Conservation (phyloP, 2,329 filamentous ascomycete genomes). For the Paraconiothyrium brasiliense region DNA sequence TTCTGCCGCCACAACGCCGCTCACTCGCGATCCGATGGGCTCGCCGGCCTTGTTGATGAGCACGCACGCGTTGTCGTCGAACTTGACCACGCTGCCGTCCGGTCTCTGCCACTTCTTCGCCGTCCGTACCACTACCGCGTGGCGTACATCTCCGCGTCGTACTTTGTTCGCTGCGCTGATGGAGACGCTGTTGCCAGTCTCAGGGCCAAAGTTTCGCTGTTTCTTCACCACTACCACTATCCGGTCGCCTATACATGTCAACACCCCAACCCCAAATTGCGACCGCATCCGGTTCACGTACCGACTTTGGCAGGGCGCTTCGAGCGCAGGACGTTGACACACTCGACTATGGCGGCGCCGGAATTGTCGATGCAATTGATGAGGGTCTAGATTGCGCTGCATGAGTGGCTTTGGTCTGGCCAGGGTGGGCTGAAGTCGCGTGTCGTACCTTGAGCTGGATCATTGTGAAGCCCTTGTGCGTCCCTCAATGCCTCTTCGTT, state of each 20-base stretch:
- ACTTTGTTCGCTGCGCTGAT: constrained; percentile 87
- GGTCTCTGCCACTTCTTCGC: constrained; percentile 84
- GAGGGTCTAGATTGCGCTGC: constrained; percentile 74
- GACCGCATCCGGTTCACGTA: constrained; percentile 57
- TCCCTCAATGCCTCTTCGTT: constrained; percentile 1
- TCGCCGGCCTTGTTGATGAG: constrained; percentile 97
- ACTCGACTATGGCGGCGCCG: constrained; percentile 95
- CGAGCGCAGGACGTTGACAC: constrained; percentile 89
- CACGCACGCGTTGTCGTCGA: constrained; percentile 98
- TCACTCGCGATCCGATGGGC: constrained; percentile 81
- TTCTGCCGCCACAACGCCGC: constrained; percentile 87
- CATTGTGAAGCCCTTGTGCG: constrained; percentile 35
- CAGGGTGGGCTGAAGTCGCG: neutral
- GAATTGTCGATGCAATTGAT: constrained; percentile 99
- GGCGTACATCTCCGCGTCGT: constrained; percentile 92
- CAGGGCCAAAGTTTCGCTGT: constrained; percentile 79
- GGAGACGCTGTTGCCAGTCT: constrained; percentile 75
- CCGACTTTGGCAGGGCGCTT: constrained; percentile 89
- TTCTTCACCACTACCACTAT: constrained; percentile 99
- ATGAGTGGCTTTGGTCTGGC: constrained; percentile 60
- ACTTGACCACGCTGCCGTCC: constrained; percentile 89
- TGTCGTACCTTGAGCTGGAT: constrained; percentile 51
- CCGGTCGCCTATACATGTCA: constrained; percentile 75
- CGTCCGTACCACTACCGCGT: constrained; percentile 94
- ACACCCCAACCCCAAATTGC: neutral